Evolutionary conservation across 768 basidiomycete species (phyloP), one percentile per base, ranked within the genome.

Genomic region (Hericium rajendrae): DNA sequence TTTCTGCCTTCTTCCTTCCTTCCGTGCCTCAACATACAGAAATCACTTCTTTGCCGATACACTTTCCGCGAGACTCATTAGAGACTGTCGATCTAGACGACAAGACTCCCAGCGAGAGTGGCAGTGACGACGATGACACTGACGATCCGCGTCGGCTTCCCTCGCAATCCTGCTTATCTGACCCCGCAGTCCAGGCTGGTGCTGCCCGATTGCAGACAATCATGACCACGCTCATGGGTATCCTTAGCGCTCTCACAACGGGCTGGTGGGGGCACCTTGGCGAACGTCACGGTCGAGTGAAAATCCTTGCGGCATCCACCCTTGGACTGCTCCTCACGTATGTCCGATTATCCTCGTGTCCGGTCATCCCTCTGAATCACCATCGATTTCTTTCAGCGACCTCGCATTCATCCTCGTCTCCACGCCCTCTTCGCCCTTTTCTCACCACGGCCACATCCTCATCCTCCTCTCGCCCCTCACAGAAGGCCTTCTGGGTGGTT

Each of bases 191-290:
- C 6, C 82, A 85, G 61, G 81, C 84, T 6, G 76, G 80, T 41
- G 86, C 87, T 2, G 88, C 85, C 22, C 77, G 75, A 56, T 78
- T 90, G n/a, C 88, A 90, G 71, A 85, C 85, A 6, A 79, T 82
- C 52, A 82, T 94, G 69, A 84, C 85, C 2, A 83, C 88, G 11
- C 78, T 78, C 9, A 87, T 88, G 83, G 91, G 89, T 53, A 67
- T 81, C 6, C 75, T 97, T 41, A 87, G 88, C 53, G 89, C 90
- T 1, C 72, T 91, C 50, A 89, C 88, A 4, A 91, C 91, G 0
- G 90, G 88, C 0, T 88, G 85, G 73, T 97, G 93, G 93, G 89
- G 89, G 53, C 79, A 83, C 51, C 80, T 84, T 43, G 85, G 88
- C 10, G 92, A 94, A 67, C 71, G 76, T 9, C 72, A 84, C 60